phyloP scores from a whole-genome alignment of 2,329 filamentous ascomycete genomes.

The Ceratocystis papillata region DNA sequence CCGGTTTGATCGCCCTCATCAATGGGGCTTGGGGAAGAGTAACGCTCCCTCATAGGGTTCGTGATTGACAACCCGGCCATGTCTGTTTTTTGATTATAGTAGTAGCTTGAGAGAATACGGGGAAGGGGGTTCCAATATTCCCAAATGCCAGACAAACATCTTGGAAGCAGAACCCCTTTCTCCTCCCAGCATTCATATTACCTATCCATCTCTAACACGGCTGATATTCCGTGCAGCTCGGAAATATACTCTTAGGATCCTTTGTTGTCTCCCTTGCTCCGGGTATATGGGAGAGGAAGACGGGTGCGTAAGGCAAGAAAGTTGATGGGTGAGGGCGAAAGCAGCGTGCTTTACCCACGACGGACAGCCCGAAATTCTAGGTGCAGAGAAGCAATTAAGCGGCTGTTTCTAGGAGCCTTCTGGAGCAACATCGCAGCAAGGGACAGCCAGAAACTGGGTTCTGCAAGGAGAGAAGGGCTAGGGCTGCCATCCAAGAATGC shows the following conservation, averaged over 20 bases:
- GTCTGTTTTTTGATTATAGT: background rate
- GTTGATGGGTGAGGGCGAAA: background rate
- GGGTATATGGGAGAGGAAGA: background rate
- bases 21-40: no score
- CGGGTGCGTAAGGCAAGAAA: background rate
- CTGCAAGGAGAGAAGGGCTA: background rate
- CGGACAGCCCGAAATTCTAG: background rate
- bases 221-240: constrained; percentile 1
- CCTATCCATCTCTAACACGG: constrained; percentile 12
- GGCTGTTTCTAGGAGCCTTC: background rate
- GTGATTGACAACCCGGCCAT: no score
- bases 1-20: constrained; percentile 1
- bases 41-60: no score
- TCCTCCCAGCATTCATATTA: background rate
- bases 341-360: background rate
- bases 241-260: background rate
- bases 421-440: background rate
- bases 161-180: no score
- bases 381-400: background rate
- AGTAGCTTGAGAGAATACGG: background rate
- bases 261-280: background rate
- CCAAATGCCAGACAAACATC: no score
- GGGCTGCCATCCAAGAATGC: background rate
- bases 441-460: background rate
- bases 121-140: background rate